Evolutionary conservation across 2,329 filamentous ascomycete genomes (phyloP).

Genomic region (Cercospora berteroae): DNA sequence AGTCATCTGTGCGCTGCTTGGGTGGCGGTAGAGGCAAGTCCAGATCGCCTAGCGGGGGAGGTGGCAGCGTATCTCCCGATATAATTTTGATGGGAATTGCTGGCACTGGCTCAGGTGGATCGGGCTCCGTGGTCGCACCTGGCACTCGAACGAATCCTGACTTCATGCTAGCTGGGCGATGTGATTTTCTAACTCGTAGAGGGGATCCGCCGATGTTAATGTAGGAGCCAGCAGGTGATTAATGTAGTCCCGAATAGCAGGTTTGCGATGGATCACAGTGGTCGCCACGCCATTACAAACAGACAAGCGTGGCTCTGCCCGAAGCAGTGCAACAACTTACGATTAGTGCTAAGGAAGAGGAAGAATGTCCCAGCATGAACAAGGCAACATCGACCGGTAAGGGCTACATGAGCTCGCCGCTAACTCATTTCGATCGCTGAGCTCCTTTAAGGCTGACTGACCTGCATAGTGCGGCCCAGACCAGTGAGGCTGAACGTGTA

Average conservation of each 20-base stretch:
- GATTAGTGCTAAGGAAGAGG: not conserved
- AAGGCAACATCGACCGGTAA: slow-evolving; percentile 10
- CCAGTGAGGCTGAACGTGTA: slow-evolving; percentile 8
- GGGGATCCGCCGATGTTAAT: not conserved
- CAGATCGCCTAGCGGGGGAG: slow-evolving; percentile 13
- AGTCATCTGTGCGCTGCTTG: slow-evolving; percentile 25
- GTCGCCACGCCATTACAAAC: not conserved
- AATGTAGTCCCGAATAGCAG: not conserved
- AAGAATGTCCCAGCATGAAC: not conserved
- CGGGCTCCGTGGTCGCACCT: slow-evolving; percentile 19
- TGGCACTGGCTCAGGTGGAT: slow-evolving; percentile 27
- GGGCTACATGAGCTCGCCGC: not conserved
- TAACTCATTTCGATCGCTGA: not conserved
- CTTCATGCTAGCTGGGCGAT: slow-evolving; percentile 16
- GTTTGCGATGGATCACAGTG: not conserved
- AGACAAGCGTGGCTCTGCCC: not conserved
- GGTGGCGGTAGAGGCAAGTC: slow-evolving; percentile 8
- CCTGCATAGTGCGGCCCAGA: slow-evolving; percentile 3
- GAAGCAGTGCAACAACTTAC: not conserved
- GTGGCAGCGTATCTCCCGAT: slow-evolving; percentile 18
- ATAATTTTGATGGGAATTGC: slow-evolving; percentile 31
- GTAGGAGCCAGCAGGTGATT: not conserved
- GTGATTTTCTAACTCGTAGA: not conserved
- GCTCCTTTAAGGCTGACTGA: slow-evolving; percentile 2
- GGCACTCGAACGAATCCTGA: slow-evolving; percentile 20